These are phyloP conservation scores for Speleostelium caveatum DNA, from an alignment of 78 protist genomes.

Conservation along the genomic window DNA sequence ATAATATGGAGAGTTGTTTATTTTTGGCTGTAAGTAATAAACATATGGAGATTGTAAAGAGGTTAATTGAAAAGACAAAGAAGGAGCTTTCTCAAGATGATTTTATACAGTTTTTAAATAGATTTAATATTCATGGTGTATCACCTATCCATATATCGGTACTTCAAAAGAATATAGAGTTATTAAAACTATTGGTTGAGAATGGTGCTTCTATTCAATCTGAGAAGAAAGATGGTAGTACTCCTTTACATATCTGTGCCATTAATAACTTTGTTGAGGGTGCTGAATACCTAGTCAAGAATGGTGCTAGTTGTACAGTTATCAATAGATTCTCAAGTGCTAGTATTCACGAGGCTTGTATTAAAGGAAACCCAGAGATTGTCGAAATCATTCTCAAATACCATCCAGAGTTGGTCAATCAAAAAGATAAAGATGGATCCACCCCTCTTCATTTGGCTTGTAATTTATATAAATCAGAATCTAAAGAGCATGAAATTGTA, in stretches of 20 bases:
- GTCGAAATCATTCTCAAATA: neutral
- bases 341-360: conserved; percentile 76
- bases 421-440: conserved; percentile 51
- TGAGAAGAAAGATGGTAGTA: conserved; percentile 52
- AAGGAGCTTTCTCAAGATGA: neutral
- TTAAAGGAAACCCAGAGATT: conserved; percentile 14
- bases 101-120: neutral
- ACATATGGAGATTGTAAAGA: conserved; percentile 8
- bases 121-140: conserved; percentile 42
- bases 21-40: conserved; percentile 34
- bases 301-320: neutral
- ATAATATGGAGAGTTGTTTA: conserved; percentile 16
- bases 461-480: conserved; percentile 1
- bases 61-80: neutral
- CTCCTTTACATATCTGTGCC: conserved; percentile 53
- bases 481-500: neutral
- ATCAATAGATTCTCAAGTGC: conserved; percentile 47
- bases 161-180: neutral
- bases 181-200: conserved; percentile 3
- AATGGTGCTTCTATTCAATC: conserved; percentile 51
- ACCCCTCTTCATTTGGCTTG: conserved; percentile 64
- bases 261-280: neutral
- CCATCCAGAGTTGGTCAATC: neutral
- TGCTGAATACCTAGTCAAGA: neutral
- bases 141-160: conserved; percentile 45